Evolutionary conservation across 352 stramenopile species (phyloP), one percentile per base, ranked within the genome.

Genomic region (Pythium monospermum): DNA sequence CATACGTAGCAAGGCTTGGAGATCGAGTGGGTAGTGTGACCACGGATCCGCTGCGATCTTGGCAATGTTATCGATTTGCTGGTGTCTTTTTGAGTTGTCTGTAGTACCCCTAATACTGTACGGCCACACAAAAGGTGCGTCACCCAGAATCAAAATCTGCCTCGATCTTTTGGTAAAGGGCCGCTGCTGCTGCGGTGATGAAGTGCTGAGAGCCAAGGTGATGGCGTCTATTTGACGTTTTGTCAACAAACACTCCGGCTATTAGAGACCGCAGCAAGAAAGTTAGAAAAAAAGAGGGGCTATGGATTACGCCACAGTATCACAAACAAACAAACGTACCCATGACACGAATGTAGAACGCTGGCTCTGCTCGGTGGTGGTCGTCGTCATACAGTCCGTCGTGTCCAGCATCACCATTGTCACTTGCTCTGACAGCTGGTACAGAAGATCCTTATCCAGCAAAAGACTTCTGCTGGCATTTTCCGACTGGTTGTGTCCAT

Each of bases 141-240:
- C 76, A n/a, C 76, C 83, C 11, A 86, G 53, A 39, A 91, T 57
- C 0, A 84, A 39, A 19, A 67, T 39, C 55, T 55, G 32, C 21
- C 39, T 53, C 10, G 41, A 53, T 2, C 5, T 22, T n/a, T n/a
- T n/a, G n/a, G n/a, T n/a, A n/a, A n/a, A n/a, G n/a, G n/a, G n/a
- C n/a, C n/a, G n/a, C n/a, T n/a, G n/a, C n/a, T n/a, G n/a, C n/a
- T n/a, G n/a, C 33, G 3, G 16, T 3, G 23, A 28, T 37, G 33
- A 53, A 13, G 45, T 45, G 12, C 19, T 19, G 1, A 80, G 37
- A 38, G 61, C 55, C 41, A 58, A 62, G 18, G 72, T 53, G n/a
- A 80, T 47, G 37, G 8, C 30, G 30, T 35, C 30, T 8, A 35
- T 21, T 25, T 61, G 53, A 25, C 38, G 36, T 21, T 21, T 13